Evolutionary conservation across 192 early-diverging fungal species (phyloP).

Genomic region (Anaeromyces robustus): DNA sequence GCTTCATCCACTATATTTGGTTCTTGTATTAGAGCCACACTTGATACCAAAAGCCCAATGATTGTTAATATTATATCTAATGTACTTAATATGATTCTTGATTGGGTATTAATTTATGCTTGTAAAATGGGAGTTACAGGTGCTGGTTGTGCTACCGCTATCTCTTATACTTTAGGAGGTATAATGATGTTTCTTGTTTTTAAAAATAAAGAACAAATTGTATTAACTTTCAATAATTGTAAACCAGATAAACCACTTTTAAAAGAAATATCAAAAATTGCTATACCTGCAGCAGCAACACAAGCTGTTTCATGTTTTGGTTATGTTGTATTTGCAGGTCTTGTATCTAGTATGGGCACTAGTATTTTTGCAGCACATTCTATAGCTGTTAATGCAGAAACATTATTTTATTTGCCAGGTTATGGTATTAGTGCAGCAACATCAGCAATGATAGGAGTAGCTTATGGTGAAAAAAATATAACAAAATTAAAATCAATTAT

Average conservation of each 20-base stretch:
- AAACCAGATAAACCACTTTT: background rate
- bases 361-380: background rate
- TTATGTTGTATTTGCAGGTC: background rate
- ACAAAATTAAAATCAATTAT: background rate
- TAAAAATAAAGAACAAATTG: background rate
- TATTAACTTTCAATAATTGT: background rate
- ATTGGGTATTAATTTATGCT: background rate
- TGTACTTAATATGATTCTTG: background rate
- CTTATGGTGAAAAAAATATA: background rate
- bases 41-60: background rate
- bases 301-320: background rate
- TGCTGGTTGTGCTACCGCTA: background rate
- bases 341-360: background rate
- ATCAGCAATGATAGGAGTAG: background rate
- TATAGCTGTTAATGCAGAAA: background rate
- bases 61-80: background rate
- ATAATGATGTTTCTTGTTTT: background rate
- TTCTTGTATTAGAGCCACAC: background rate
- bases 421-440: background rate
- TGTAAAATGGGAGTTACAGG: background rate
- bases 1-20: background rate
- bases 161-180: background rate
- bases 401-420: background rate
- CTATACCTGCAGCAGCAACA: background rate
- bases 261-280: background rate